Conservation (phyloP, 345 rosid genomes). For the Syzygium jambos region DNA sequence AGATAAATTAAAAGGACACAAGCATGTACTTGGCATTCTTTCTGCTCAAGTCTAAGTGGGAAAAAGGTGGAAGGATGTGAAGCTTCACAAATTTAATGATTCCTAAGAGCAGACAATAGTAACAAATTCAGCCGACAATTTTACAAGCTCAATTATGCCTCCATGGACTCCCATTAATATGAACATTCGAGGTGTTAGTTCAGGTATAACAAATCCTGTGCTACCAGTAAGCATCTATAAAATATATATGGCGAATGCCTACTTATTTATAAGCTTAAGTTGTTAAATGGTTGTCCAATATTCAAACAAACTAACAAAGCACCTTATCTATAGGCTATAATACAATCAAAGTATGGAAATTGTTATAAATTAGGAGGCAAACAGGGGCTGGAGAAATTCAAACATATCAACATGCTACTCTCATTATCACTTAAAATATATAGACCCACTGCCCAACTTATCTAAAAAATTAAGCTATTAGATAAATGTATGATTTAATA, state of each 20-base stretch:
- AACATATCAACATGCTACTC: background rate
- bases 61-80: background rate
- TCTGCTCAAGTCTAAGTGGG: background rate
- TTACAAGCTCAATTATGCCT: background rate
- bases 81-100: background rate
- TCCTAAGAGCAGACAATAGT: background rate
- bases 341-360: background rate
- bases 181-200: background rate
- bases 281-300: background rate
- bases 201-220: background rate
- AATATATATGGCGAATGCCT: background rate
- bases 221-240: background rate
- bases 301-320: background rate
- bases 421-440: background rate
- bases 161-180: background rate
- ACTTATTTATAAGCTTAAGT: background rate
- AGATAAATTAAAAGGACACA: background rate
- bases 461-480: background rate
- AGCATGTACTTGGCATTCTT: background rate
- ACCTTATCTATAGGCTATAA: background rate
- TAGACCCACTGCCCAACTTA: background rate
- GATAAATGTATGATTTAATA: background rate
- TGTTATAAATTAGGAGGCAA: background rate
- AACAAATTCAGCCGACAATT: background rate
- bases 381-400: background rate